Evolutionary conservation across 108 stramenopile genomes (phyloP), one percentile per base, ranked within the genome.

Genomic region (Pseudonitzschia pungens): DNA sequence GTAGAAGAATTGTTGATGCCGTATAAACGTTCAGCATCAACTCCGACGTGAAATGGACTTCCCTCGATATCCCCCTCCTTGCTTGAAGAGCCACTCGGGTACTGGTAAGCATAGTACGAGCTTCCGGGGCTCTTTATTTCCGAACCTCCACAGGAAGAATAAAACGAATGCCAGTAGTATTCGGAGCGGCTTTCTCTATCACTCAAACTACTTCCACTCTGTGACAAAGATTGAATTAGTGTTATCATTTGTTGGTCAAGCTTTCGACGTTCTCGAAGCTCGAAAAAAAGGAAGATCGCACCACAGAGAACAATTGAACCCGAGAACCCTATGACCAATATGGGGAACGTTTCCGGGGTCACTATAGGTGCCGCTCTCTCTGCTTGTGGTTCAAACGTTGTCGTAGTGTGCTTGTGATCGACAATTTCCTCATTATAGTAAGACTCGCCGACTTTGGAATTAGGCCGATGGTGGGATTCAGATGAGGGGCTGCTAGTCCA

Each of bases 191-290:
- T 48, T 14, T 48, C 18, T 14, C 45, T 48, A 18, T 18, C 14
- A 48, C 45, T 48, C 18, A 48, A 48, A 48, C 60, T 58, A 18
- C n/a, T 62, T 12, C 31, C 32, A 33, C 29, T 40, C 31, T 31
- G n/a, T 33, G 60, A 62, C 29, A 40, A 14, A 9, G 36, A 62
- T 62, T 62, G 60, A 40, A 62, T 62, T 33, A 62, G 32, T 15
- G 32, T 62, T 15, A 40, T 40, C 41, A 62, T 40, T 21, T 62
- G n/a, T 29, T 62, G 14, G 9, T 62, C 36, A n/a, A 40, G 15
- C n/a, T 62, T 62, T 33, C 60, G 60, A 62, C 60, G 60, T 40
- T 31, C 60, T 40, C 32, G 60, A 40, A 62, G n/a, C n/a, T 62
- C 60, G 5, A 29, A 40, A n/a, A n/a, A 15, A 14, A 62, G n/a